Percentiles rank a stretch among this genome's conserved stretches.
Conservation (phyloP, 2,329 filamentous ascomycete genomes). For the Fusarium sp. region DNA sequence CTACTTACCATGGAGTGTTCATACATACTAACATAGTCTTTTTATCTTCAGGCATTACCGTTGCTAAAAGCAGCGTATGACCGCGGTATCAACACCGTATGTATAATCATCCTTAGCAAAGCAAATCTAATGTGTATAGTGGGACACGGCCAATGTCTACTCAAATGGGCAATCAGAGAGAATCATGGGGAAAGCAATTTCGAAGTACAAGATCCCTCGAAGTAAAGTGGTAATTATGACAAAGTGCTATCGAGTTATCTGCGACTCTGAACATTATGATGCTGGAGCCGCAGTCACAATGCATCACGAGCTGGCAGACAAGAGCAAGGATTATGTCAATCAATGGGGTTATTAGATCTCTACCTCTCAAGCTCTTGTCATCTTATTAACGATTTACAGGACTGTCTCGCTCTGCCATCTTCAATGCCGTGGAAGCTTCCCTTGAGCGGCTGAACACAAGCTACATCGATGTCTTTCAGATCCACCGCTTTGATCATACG, state of each 20-base stretch:
- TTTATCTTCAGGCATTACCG: neutral
- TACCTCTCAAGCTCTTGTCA: too few species aligned
- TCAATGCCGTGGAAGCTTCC: conserved; percentile 70
- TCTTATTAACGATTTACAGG: too few species aligned
- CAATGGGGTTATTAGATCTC: too few species aligned
- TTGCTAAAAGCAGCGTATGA: conserved; percentile 40
- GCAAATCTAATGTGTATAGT: too few species aligned
- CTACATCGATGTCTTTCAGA: conserved; percentile 69
- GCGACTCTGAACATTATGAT: conserved; percentile 51
- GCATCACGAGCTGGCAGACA: too few species aligned
- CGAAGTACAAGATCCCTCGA: conserved; percentile 68
- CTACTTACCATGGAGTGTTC: too few species aligned
- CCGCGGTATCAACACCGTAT: conserved; percentile 38
- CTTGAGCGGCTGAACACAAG: too few species aligned
- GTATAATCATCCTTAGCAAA: conserved; percentile 47
- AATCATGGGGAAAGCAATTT: conserved; percentile 69
- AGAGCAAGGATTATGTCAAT: too few species aligned
- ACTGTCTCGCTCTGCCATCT: conserved; percentile 57
- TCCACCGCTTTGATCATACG: conserved; percentile 66
- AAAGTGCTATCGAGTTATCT: conserved; percentile 68
- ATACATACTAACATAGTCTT: too few species aligned
- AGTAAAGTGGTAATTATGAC: conserved; percentile 69
- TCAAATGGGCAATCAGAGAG: conserved; percentile 67
- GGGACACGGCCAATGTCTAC: conserved; percentile 62
- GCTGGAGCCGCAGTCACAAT: too few species aligned